These are phyloP conservation scores for Calvatia gigantea DNA, from an alignment of 768 basidiomycete species.

Conservation along the genomic window DNA sequence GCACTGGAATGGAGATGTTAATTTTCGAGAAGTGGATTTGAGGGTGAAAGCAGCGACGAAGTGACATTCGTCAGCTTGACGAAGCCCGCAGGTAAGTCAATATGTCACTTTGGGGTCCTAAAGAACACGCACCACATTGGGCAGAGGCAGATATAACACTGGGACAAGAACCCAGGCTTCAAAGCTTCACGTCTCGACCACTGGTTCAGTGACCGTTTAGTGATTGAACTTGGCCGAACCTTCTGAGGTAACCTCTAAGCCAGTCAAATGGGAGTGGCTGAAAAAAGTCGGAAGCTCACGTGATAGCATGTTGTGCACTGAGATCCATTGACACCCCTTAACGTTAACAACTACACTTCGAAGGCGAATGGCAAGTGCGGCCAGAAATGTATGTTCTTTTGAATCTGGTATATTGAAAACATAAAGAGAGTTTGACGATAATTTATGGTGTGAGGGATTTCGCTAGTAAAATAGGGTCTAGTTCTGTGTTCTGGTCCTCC, in stretches of 20 bases:
- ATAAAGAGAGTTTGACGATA: no score
- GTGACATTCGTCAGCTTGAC: conserved; percentile 69
- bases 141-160: neutral
- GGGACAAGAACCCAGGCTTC: conserved; percentile 9
- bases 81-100: neutral
- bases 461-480: no score
- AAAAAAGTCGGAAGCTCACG: conserved; percentile 10
- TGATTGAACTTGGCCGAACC: neutral
- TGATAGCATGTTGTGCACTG: neutral
- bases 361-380: no score
- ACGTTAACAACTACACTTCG: no score
- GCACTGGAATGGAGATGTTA: conserved; percentile 14
- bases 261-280: neutral
- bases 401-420: no score
- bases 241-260: neutral
- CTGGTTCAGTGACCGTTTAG: neutral
- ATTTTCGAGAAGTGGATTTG: conserved; percentile 40
- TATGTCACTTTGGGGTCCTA: neutral
- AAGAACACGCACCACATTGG: conserved; percentile 6
- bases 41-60: conserved; percentile 59
- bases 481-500: no score
- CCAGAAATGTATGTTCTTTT: no score
- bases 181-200: conserved; percentile 5
- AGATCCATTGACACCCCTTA: no score
- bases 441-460: neutral